phyloP scores from a whole-genome alignment of 1,284 basidiomycete species.

The Boletus nobilissimus region DNA sequence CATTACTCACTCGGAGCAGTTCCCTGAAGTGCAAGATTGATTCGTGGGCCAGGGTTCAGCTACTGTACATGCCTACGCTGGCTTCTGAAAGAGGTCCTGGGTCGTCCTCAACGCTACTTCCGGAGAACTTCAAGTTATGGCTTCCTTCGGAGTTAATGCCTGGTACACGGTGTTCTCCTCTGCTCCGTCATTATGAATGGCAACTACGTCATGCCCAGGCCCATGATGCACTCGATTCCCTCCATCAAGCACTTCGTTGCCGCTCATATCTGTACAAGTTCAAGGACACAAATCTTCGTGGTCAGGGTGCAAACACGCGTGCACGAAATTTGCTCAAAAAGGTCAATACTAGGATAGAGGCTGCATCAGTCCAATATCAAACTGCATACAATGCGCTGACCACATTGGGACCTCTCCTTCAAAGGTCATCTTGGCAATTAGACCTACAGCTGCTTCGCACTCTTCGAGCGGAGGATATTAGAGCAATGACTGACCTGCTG shows the following conservation, averaged over 20 bases:
- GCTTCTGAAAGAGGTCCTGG: not conserved
- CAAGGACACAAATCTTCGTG: not conserved
- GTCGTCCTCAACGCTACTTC: not conserved
- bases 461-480: not conserved
- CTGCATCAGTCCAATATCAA: not conserved
- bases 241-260: not conserved
- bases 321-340: not conserved
- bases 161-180: not conserved
- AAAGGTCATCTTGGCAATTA: not conserved
- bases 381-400: not conserved
- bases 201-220: not conserved
- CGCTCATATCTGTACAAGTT: not conserved
- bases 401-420: not conserved
- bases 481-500: conserved; percentile 1
- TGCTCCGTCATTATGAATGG: not conserved
- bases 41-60: not conserved
- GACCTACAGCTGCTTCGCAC: not conserved
- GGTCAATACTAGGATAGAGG: not conserved
- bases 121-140: not conserved
- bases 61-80: not conserved
- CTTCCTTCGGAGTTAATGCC: not conserved
- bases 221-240: not conserved
- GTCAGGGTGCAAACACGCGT: not conserved
- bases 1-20: not conserved
- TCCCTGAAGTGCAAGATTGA: not conserved